Conservation (phyloP, 345 rosid species). For the Citrus unshiu region DNA sequence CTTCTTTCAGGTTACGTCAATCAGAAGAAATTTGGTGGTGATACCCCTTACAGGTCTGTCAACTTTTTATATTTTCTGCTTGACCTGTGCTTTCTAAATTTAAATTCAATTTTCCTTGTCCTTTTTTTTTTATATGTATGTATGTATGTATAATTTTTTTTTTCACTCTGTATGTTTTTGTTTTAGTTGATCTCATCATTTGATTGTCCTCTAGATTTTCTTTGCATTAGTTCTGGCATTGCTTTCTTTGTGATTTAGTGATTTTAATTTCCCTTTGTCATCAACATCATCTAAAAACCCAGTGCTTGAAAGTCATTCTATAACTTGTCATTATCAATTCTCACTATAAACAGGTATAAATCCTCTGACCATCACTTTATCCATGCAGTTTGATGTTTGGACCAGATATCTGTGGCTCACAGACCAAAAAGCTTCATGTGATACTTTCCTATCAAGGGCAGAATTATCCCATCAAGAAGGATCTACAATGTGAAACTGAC, state of each 20-base stretch:
- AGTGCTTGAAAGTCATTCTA: background rate
- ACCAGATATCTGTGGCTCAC: conserved; percentile 92
- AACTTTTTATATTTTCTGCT: background rate
- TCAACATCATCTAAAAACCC: background rate
- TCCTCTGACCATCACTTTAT: conserved; percentile 5
- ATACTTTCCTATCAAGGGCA: conserved; percentile 94
- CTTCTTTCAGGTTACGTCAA: conserved; percentile 92
- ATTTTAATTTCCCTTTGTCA: background rate
- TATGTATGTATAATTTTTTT: too few relatives aligned
- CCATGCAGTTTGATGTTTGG: conserved; percentile 91
- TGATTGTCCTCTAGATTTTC: background rate
- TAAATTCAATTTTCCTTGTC: background rate
- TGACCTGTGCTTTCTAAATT: background rate
- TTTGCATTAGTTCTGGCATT: background rate
- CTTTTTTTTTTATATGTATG: too few relatives aligned
- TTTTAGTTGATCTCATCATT: background rate
- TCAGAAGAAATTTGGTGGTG: conserved; percentile 99
- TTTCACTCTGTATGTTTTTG: too few relatives aligned
- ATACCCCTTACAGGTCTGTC: conserved; percentile 85
- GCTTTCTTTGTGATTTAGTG: background rate
- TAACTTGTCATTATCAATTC: background rate
- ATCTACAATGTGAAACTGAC: conserved; percentile 90
- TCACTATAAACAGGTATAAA: background rate
- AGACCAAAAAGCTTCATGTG: conserved; percentile 85
- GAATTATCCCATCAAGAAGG: conserved; percentile 86